These are phyloP conservation scores for Tolypocladium ovalisporum DNA, from an alignment of 2,329 filamentous ascomycete species.

Conservation along the genomic window DNA sequence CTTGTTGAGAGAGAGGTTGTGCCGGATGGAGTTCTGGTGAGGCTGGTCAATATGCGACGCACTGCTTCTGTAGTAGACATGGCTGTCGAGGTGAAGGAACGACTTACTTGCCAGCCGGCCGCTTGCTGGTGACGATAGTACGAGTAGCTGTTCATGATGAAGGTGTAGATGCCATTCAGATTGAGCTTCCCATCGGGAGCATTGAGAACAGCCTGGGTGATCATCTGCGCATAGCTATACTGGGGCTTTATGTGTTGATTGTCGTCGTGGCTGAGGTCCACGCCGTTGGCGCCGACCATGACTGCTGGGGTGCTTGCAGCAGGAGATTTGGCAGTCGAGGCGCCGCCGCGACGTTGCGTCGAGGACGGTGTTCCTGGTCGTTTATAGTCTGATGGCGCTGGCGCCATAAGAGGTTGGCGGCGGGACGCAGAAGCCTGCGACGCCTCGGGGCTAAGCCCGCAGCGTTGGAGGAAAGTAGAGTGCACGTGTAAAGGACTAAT, in stretches of 20 bases:
- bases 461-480: conserved; percentile 57
- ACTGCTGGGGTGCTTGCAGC: conserved; percentile 23
- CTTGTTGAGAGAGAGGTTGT: conserved; percentile 92
- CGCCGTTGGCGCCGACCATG: conserved; percentile 34
- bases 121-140: conserved; percentile 75
- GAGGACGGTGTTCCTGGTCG: conserved; percentile 51
- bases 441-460: conserved; percentile 35
- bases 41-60: conserved; percentile 5
- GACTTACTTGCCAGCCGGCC: conserved; percentile 78
- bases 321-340: conserved; percentile 17
- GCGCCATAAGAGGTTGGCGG: conserved; percentile 40
- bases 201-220: conserved; percentile 88
- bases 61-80: background rate
- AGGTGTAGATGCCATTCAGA: conserved; percentile 84
- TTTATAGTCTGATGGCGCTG: conserved; percentile 48
- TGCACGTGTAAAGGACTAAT: conserved; percentile 56
- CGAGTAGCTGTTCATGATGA: conserved; percentile 82
- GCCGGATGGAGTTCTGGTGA: conserved; percentile 78
- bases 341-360: conserved; percentile 16
- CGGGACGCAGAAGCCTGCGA: conserved; percentile 16
- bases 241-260: conserved; percentile 90
- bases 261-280: conserved; percentile 72
- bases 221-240: conserved; percentile 93
- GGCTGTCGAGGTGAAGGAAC: background rate
- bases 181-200: conserved; percentile 83